A percentile compares a stretch with the other conserved stretches of the same genome.
phyloP scores from a whole-genome alignment of 306 rosid genomes.

The Fragaria nilgerrensis region DNA sequence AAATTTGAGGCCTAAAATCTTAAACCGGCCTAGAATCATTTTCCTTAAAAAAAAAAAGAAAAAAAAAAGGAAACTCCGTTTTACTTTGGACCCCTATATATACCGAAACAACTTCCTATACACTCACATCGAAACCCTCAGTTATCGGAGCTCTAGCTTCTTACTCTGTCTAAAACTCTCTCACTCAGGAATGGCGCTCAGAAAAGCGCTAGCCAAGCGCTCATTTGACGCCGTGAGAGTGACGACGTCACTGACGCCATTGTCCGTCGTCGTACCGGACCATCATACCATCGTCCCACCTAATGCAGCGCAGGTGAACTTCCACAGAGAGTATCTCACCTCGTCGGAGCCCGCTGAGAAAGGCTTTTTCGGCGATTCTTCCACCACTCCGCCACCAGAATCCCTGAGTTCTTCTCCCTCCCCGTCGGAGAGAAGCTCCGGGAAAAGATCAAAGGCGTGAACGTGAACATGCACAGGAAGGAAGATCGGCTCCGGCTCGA shows the following conservation, averaged over 20 bases:
- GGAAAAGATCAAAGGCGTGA: constrained; percentile 30
- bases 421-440: constrained; percentile 59
- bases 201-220: constrained; percentile 47
- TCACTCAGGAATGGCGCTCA: constrained; percentile 54
- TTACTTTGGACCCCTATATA: neutral
- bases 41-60: no score
- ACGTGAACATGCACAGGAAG: constrained; percentile 12
- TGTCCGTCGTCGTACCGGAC: constrained; percentile 3
- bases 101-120: neutral
- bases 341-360: constrained; percentile 29
- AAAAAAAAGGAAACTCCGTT: neutral
- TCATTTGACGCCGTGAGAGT: constrained; percentile 23
- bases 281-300: constrained; percentile 20
- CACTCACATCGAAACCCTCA: constrained; percentile 4
- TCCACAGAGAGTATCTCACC: constrained; percentile 41
- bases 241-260: constrained; percentile 1
- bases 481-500: constrained; percentile 32
- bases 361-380: constrained; percentile 50
- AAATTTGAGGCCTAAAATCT: no score
- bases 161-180: neutral
- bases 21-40: no score
- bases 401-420: constrained; percentile 52
- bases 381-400: constrained; percentile 27
- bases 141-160: neutral
- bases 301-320: constrained; percentile 20